Base-by-base conservation (phyloP, 2,329 filamentous ascomycete species). In the Cytospora mali region DNA sequence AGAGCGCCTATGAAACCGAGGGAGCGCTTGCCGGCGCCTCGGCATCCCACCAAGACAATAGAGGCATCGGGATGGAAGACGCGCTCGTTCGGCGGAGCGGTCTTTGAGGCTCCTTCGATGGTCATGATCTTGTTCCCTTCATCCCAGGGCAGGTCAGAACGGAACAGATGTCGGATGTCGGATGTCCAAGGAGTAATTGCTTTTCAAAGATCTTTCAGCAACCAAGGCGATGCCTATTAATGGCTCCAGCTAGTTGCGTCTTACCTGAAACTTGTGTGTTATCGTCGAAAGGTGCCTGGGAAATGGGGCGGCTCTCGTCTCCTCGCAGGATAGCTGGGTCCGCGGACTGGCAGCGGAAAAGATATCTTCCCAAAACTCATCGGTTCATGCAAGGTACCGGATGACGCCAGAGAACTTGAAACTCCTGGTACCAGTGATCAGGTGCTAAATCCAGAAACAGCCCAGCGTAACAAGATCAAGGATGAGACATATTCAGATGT, bases 1-100 rank as follows among this genome's bases (percentile, higher is more conserved):
- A 86, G 87, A 1, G 89, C 88, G 16, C 88, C 87, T 65, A 92
- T 89, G 65, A 92, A 87, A 10, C 87, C 89, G 28, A 92, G 77
- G 21, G 88, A 90, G 46, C 87, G 86, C 73, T 92, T 92, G 10
- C 89, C 89, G 7, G 87, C 87, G 21, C 89, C 89, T 35, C 87
- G 84, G 64, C 89, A 87, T 27, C 89, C 89, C 28, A 92, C 83
- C 50, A 92, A 78, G 25, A 92, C 85, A 59, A 92, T 85, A 1
- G 89, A 90, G 11, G 88, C 85, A 73, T 89, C 82, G 1, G 79
- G 73, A 21, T 81, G 76, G 69, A 88, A 89, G 62, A 74, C 62
- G 58, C 76, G 75, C 65, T 72, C 69, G 64, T 79, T 79, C 49
- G 72, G 73, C 25, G 74, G 71, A 28, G 70, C 74, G 29, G 68